Conservation (phyloP, 2,329 filamentous ascomycete genomes). For the Pseudogymnoascus sp. region DNA sequence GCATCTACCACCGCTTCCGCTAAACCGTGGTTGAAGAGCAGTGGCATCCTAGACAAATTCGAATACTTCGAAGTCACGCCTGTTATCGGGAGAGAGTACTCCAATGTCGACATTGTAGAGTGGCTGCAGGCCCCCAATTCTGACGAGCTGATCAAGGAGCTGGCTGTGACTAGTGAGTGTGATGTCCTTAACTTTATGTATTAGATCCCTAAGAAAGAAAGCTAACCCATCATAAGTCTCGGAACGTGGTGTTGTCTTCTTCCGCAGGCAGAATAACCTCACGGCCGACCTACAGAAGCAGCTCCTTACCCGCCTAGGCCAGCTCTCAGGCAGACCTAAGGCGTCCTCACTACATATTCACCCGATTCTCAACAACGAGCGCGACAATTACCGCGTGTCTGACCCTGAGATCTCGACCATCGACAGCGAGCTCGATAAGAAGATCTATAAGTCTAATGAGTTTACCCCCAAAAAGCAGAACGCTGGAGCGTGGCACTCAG, state of each 20-base stretch:
- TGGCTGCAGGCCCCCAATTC: slow-evolving; percentile 53
- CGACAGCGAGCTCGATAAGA: slow-evolving; percentile 47
- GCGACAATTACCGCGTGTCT: slow-evolving; percentile 31
- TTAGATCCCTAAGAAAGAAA: not conserved
- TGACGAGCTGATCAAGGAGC: slow-evolving; percentile 54
- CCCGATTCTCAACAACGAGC: slow-evolving; percentile 44
- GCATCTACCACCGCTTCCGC: too few relatives aligned
- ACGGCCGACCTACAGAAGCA: slow-evolving; percentile 37
- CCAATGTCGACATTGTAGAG: slow-evolving; percentile 51
- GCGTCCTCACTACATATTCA: slow-evolving; percentile 48
- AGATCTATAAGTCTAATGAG: slow-evolving; percentile 30
- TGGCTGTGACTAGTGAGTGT: slow-evolving; percentile 42
- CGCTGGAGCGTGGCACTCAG: slow-evolving; percentile 40
- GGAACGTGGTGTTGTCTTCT: slow-evolving; percentile 41
- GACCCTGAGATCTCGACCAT: slow-evolving; percentile 49
- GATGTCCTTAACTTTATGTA: not conserved
- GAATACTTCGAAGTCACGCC: slow-evolving; percentile 54
- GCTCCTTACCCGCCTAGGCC: slow-evolving; percentile 48
- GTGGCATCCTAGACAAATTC: slow-evolving; percentile 28
- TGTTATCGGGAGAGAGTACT: slow-evolving; percentile 54
- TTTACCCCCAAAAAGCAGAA: slow-evolving; percentile 21
- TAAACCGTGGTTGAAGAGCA: not conserved
- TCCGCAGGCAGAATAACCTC: slow-evolving; percentile 42
- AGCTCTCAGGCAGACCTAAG: slow-evolving; percentile 50
- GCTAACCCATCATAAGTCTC: slow-evolving; percentile 34